Evolutionary conservation across 495 filamentous ascomycete genomes (phyloP).

Genomic region (Neurospora sp.): DNA sequence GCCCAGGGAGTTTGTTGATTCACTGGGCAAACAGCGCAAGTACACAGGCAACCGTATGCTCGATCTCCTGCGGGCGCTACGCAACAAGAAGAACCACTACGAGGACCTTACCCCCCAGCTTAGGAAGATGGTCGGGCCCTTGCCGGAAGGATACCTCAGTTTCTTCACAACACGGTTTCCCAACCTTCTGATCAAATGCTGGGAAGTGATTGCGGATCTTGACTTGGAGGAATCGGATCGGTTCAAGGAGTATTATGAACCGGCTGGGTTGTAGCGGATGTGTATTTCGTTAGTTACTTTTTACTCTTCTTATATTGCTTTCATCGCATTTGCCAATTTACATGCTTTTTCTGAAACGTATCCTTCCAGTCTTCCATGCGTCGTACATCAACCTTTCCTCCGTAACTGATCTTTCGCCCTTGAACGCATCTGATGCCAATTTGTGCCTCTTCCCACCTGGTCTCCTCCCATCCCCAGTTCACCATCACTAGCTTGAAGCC

Average conservation of each 20-base stretch:
- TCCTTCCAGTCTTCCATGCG: background rate
- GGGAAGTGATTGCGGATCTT: conserved; percentile 58
- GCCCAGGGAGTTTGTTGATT: conserved; percentile 73
- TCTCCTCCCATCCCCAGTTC: background rate
- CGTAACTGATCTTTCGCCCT: background rate
- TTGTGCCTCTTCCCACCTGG: background rate
- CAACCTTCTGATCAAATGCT: conserved; percentile 70
- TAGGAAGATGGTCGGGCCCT: conserved; percentile 65
- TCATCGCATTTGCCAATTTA: background rate
- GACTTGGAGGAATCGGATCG: conserved; percentile 55
- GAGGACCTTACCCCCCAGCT: conserved; percentile 77
- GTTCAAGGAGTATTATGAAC: conserved; percentile 65
- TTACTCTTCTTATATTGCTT: background rate
- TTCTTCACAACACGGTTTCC: conserved; percentile 84
- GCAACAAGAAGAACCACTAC: conserved; percentile 96
- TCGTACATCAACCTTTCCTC: background rate
- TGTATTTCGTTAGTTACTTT: background rate
- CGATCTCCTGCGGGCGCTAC: conserved; percentile 76
- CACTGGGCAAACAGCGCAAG: conserved; percentile 86
- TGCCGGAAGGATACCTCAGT: conserved; percentile 75
- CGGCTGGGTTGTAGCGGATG: conserved; percentile 5
- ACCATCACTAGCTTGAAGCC: background rate
- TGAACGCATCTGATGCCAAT: background rate
- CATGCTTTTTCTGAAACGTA: background rate
- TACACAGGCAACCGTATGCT: conserved; percentile 77